A percentile compares a stretch with the other conserved stretches of the same genome.
Evolutionary conservation across 1,284 basidiomycete genomes (phyloP).

Genomic region (Leccinum solheimii): DNA sequence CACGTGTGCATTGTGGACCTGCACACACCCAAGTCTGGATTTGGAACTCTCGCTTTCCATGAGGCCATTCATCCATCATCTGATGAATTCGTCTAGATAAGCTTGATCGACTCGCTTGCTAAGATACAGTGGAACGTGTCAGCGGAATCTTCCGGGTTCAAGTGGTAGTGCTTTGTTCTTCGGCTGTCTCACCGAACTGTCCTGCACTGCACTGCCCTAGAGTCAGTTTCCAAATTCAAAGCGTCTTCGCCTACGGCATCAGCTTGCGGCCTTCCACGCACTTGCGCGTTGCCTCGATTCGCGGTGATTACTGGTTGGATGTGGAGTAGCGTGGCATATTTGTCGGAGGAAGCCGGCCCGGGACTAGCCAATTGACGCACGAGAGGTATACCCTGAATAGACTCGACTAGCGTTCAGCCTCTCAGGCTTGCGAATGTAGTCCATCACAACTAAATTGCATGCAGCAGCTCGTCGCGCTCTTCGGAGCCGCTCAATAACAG

Average conservation of each 20-base stretch:
- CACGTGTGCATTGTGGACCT: conserved; percentile 28
- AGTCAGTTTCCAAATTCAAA: conserved; percentile 1
- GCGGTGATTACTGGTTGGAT: conserved; percentile 24
- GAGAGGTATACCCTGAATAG: background rate
- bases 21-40: conserved; percentile 21
- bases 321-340: background rate
- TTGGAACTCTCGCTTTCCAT: conserved; percentile 15
- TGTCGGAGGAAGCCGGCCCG: background rate
- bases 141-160: conserved; percentile 19
- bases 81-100: conserved; percentile 9
- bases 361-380: background rate
- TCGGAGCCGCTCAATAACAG: background rate
- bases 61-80: conserved; percentile 22
- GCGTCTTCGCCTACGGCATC: background rate
- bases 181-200: background rate
- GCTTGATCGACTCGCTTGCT: conserved; percentile 6
- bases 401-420: background rate
- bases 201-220: background rate
- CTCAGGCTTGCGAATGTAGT: background rate
- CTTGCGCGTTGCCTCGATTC: background rate
- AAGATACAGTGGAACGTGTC: conserved; percentile 14
- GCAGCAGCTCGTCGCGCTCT: background rate
- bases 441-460: background rate
- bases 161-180: conserved; percentile 9
- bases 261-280: background rate